phyloP scores from a whole-genome alignment of 2,329 filamentous ascomycete species.

The Diaporthe citriasiana region DNA sequence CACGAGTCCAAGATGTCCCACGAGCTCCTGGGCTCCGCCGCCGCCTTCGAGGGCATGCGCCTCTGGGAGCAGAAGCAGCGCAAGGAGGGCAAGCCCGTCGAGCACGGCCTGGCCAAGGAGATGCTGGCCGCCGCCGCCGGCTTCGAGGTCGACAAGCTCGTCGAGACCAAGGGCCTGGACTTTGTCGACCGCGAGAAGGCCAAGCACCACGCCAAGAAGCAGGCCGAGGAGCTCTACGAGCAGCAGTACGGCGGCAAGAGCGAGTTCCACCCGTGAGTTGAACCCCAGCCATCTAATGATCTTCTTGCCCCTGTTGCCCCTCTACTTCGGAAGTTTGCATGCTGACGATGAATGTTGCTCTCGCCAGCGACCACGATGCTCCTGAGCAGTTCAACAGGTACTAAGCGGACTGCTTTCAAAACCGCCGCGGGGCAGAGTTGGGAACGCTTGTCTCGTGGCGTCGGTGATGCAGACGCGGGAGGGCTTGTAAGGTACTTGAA shows the following conservation, averaged over 20 bases:
- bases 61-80: constrained; percentile 83
- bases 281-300: not conserved
- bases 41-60: constrained; percentile 85
- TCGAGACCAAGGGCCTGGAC: constrained; percentile 78
- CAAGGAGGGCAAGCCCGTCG: constrained; percentile 77
- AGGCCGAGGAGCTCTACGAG: constrained; percentile 73
- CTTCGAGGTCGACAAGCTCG: constrained; percentile 82
- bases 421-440: constrained; percentile 14
- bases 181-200: constrained; percentile 70
- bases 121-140: constrained; percentile 79
- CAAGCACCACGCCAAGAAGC: constrained; percentile 70
- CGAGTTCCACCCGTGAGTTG: constrained; percentile 70
- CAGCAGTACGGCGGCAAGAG: constrained; percentile 69
- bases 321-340: not conserved
- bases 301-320: not conserved
- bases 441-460: not conserved
- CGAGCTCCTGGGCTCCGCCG: constrained; percentile 81
- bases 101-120: constrained; percentile 84
- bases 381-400: constrained; percentile 33
- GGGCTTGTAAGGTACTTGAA: constrained; percentile 23
- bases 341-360: not conserved
- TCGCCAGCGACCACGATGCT: constrained; percentile 35
- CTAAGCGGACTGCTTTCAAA: constrained; percentile 32
- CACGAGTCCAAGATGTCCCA: constrained; percentile 78
- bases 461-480: constrained; percentile 37